Evolutionary conservation across 2,329 filamentous ascomycete genomes (phyloP).

Genomic region (Pseudocercospora fuligena): DNA sequence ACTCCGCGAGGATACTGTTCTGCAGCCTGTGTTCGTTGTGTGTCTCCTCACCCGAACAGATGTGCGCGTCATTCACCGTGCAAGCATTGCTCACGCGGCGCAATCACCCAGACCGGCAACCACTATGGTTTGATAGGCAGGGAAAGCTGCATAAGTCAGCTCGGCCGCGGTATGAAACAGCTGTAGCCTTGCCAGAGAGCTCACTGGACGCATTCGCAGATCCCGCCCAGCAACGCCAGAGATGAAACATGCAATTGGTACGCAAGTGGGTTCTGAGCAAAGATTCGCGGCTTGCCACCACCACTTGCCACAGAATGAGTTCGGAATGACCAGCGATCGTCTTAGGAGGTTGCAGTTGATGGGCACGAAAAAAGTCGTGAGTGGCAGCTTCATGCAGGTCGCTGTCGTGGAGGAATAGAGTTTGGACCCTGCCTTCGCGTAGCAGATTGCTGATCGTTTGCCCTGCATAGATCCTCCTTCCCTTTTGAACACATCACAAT

Average conservation of each 20-base stretch:
- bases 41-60: neutral
- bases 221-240: no score
- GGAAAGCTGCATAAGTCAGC: no score
- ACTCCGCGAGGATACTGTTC: no score
- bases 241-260: no score
- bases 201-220: no score
- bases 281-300: neutral
- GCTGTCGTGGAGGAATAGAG: neutral
- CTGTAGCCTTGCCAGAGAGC: no score
- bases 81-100: neutral
- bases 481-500: neutral
- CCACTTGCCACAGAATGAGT: neutral
- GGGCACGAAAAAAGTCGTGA: neutral
- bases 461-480: constrained; percentile 2
- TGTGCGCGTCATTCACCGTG: neutral
- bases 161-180: no score
- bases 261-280: no score
- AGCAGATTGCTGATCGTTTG: neutral
- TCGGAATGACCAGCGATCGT: neutral
- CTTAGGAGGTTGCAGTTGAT: no score
- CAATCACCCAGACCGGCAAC: neutral
- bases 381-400: neutral
- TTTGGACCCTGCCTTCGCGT: neutral
- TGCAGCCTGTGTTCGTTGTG: neutral
- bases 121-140: no score